phyloP scores from a whole-genome alignment of 1,284 basidiomycete species.

The Leucoagaricus sp. region DNA sequence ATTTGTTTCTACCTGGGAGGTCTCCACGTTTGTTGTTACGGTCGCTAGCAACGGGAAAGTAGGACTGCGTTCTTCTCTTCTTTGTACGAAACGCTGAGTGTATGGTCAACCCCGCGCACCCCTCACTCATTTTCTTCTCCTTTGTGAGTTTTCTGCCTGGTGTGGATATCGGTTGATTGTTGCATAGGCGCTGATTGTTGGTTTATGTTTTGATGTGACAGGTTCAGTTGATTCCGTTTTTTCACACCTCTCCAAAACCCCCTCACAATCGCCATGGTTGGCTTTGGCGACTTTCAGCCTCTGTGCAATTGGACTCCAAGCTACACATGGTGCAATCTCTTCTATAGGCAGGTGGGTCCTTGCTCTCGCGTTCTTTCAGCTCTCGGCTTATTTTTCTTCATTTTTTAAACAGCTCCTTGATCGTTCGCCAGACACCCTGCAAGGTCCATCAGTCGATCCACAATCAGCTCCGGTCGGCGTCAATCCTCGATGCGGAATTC shows the following conservation, averaged over 20 bases:
- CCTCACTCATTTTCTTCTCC: conserved; percentile 1
- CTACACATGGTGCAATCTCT: conserved; percentile 35
- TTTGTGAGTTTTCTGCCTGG: background rate
- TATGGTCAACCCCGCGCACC: background rate
- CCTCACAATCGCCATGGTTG: conserved; percentile 22
- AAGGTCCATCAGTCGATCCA: conserved; percentile 26
- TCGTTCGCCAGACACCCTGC: conserved; percentile 20
- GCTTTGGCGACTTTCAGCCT: conserved; percentile 31
- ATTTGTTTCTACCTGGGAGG: background rate
- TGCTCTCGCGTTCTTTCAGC: background rate
- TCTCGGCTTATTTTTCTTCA: background rate
- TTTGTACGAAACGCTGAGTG: background rate
- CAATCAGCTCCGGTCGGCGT: conserved; percentile 34
- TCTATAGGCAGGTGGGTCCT: conserved; percentile 31
- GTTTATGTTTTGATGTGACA: background rate
- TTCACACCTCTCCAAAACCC: background rate
- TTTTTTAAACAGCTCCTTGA: conserved; percentile 22
- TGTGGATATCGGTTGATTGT: background rate
- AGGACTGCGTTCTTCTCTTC: background rate
- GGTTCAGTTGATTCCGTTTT: conserved; percentile 4
- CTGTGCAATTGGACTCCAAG: conserved; percentile 29
- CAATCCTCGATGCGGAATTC: conserved; percentile 38
- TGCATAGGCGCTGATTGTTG: background rate
- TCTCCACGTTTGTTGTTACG: conserved; percentile 1
- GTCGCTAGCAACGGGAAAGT: conserved; percentile 1